Conservation (phyloP, 768 basidiomycete species). For the Hortiboletus flavorubellus region DNA sequence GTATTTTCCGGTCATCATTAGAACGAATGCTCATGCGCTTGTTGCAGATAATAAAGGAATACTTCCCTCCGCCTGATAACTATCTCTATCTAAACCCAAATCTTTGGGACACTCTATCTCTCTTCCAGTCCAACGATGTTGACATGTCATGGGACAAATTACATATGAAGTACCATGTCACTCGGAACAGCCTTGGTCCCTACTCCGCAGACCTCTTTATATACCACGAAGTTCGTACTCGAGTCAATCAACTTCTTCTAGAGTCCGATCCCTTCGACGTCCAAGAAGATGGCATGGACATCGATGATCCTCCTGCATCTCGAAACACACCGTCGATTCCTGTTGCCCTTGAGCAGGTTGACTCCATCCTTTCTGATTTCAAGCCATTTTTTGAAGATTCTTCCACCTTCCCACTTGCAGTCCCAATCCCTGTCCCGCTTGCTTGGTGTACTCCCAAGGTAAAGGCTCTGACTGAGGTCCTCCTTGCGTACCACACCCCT, state of each 20-base stretch:
- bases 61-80: constrained; percentile 45
- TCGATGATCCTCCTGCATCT: constrained; percentile 22
- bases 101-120: constrained; percentile 51
- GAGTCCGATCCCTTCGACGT: constrained; percentile 22
- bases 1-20: background rate
- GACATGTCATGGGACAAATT: constrained; percentile 58
- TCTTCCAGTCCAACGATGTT: constrained; percentile 34
- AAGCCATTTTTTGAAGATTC: constrained; percentile 36
- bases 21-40: background rate
- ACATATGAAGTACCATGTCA: constrained; percentile 58
- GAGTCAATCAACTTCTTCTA: constrained; percentile 41
- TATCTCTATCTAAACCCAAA: constrained; percentile 58
- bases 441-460: constrained; percentile 77
- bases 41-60: constrained; percentile 55
- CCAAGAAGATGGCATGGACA: constrained; percentile 25
- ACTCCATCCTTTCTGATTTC: constrained; percentile 47
- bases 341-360: constrained; percentile 45
- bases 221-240: constrained; percentile 54
- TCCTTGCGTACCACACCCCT: constrained; percentile 49
- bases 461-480: constrained; percentile 54
- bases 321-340: constrained; percentile 28
- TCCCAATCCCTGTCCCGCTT: constrained; percentile 44
- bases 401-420: constrained; percentile 24
- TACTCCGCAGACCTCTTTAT: constrained; percentile 74
- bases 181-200: constrained; percentile 62